These are phyloP conservation scores for Triticum monococcum DNA, from an alignment of 176 grass and related monocot species.

Conservation along the genomic window DNA sequence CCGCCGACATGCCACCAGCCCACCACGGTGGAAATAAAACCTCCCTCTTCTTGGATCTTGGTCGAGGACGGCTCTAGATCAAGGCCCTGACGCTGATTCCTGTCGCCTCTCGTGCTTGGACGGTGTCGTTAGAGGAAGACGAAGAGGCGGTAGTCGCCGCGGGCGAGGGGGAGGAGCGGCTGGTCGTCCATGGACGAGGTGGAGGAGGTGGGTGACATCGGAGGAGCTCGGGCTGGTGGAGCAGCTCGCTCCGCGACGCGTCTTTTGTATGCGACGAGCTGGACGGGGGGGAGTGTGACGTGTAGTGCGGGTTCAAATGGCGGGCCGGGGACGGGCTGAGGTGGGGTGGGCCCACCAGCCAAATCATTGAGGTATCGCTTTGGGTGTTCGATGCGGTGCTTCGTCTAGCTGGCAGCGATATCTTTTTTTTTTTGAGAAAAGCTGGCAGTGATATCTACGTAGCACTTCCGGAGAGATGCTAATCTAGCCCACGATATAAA, in stretches of 20 bases:
- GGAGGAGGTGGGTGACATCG: neutral
- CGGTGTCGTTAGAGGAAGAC: neutral
- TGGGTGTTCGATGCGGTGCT: neutral
- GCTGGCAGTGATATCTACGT: neutral
- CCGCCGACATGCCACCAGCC: constrained; percentile 25
- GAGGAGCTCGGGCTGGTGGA: constrained; percentile 32
- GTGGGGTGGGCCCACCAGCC: constrained; percentile 12
- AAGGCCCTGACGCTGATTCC: neutral
- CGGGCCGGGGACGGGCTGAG: constrained; percentile 3
- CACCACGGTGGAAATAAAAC: neutral
- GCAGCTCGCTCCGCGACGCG: constrained; percentile 20
- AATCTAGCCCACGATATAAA: neutral
- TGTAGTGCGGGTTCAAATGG: constrained; percentile 44
- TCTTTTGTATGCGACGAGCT: constrained; percentile 34
- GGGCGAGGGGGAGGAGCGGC: constrained; percentile 23
- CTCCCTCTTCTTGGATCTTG: neutral
- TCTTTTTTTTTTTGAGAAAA: neutral
- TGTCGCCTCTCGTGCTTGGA: neutral
- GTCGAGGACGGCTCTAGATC: neutral
- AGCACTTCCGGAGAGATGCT: neutral
- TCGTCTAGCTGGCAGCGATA: constrained; percentile 5
- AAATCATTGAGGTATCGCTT: constrained; percentile 58
- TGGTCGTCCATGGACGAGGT: constrained; percentile 46
- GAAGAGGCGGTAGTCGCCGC: constrained; percentile 28
- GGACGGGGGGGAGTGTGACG: neutral